Evolutionary conservation across 2,329 filamentous ascomycete genomes (phyloP), one percentile per base, ranked within the genome.

Genomic region (Fusarium torreyae): DNA sequence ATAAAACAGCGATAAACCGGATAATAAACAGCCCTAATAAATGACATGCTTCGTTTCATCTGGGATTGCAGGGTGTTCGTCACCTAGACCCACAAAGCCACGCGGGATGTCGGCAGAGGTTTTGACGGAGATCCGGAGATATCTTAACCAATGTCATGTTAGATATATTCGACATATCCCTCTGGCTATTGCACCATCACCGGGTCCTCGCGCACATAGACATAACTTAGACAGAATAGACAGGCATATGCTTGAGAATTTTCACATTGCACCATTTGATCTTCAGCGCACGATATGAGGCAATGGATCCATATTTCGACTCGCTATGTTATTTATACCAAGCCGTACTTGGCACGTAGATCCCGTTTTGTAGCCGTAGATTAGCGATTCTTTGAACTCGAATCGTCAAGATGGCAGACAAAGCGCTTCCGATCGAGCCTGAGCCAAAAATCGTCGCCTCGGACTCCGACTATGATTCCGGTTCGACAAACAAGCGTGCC

Each of bases 261-360:
- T 48, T 6, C 8, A 8, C 6, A 54, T 54, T 54, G 51, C 51
- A 54, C 51, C 51, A 54, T 54, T 36, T 36, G 15, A 36, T 48
- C n/a, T n/a, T n/a, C 42, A 48, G 42, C 17, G 42, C 51, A 54
- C 51, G 42, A 48, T 28, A 54, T 14, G 13, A 4, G 33, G 24
- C 9, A 20, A 20, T 14, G 28, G 31, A 22, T 4, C 15, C n/a
- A 7, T 9, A 2, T 36, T 36, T n/a, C n/a, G n/a, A 39, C 24
- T 20, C 20, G 3, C 9, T 14, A 13, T 26, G 11, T 22, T 54
- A 54, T 43, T 54, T 48, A 54, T 26, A 26, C 7, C 26, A 31
- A 31, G 10, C 51, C 17, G 5, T 13, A 14, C 51, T 54, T 54
- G 51, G 42, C 31, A 20, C 7, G 15, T 10, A 17, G 14, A 54